phyloP scores from a whole-genome alignment of 2,329 filamentous ascomycete genomes.

The Talaromyces sp. region DNA sequence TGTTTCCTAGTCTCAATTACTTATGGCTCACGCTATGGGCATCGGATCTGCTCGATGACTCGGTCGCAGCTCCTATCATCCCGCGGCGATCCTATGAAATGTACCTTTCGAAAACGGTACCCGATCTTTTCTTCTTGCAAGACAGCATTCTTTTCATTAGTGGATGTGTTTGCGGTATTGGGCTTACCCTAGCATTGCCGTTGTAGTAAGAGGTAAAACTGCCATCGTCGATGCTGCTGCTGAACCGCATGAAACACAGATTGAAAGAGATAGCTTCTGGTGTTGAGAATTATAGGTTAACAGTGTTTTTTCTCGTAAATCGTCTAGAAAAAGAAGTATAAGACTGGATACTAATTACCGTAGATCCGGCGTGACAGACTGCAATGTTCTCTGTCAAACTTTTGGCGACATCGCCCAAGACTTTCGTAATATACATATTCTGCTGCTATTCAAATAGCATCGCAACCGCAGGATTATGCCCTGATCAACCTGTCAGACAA shows the following conservation, averaged over 20 bases:
- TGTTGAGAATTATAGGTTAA: neutral
- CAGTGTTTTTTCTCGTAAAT: neutral
- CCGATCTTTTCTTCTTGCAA: neutral
- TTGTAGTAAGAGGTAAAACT: neutral
- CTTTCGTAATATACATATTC: neutral
- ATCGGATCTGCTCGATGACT: too few species aligned
- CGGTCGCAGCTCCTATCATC: neutral
- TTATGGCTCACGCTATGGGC: too few species aligned
- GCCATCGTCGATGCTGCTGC: neutral
- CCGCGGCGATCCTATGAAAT: neutral
- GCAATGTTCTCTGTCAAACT: neutral
- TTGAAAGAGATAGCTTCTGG: neutral
- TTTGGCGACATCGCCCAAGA: neutral
- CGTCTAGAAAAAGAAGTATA: neutral
- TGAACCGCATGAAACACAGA: neutral
- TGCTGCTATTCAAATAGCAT: neutral
- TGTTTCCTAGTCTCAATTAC: neutral
- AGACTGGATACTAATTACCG: neutral
- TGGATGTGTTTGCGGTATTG: neutral
- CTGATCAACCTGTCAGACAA: neutral
- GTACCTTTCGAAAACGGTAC: neutral
- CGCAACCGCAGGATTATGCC: neutral
- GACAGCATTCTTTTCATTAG: neutral
- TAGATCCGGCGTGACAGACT: neutral
- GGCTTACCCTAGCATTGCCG: neutral